Evolutionary conservation across 495 filamentous ascomycete genomes (phyloP), one percentile per base, ranked within the genome.

Genomic region (Aspergillus steynii): DNA sequence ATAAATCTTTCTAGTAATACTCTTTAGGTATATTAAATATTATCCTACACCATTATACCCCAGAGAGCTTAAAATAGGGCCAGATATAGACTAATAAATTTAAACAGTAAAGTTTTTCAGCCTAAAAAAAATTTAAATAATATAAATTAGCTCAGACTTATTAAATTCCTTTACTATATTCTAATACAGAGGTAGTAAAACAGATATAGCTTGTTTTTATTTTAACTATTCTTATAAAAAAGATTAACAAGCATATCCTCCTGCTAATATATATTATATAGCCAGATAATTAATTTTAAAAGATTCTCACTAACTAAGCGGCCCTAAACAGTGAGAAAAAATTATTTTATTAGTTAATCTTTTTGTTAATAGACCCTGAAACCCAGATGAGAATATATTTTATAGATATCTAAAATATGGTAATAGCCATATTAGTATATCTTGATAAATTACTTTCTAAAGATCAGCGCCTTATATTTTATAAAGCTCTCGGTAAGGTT

Each of bases 161-260:
- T 34, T 10, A 45, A 25, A 48, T 68, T 8, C 55, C 60, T 20
- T 56, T 68, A 20, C 51, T 55, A 53, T 51, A 32, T 20, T 68
- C 68, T 26, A 68, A 71, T 50, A 61, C 68, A 29, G 47, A 7
- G n/a, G 65, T 54, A 26, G 65, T 65, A 46, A 71, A 71, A 58
- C 54, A 56, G 15, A 68, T 71, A 61, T 67, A 67, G 1, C 61
- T 69, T 25, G 63, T 59, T 25, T 55, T 71, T 28, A 63, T 65
- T 15, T 47, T 74, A 28, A 63, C 61, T 42, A 62, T 74, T 49
- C 60, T 74, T 10, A 65, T 64, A 2, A 63, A 65, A 45, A 51
- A 70, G 50, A 65, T 71, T 29, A 60, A 65, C 55, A 56, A 58
- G 37, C n/a, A 65, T 15, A 68, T 74, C 15, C 70, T 71, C 63